Evolutionary conservation across 441 rosid species (phyloP).

Genomic region (Corymbia citriodora): DNA sequence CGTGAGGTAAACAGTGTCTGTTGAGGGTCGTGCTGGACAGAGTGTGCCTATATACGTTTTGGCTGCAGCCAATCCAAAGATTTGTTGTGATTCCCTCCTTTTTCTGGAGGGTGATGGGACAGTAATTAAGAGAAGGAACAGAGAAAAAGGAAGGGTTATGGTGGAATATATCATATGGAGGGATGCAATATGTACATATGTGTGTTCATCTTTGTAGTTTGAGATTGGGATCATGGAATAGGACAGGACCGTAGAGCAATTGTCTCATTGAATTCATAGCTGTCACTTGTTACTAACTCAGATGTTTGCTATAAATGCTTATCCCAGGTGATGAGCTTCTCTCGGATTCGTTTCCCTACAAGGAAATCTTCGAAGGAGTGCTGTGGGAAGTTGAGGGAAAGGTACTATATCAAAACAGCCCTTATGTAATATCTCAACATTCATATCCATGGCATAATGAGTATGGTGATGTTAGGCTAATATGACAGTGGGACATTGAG

Average conservation of each 20-base stretch:
- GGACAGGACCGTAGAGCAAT: neutral
- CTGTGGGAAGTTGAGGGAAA: slow-evolving; percentile 96
- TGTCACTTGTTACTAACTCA: neutral
- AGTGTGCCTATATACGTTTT: neutral
- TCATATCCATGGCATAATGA: neutral
- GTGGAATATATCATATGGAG: neutral
- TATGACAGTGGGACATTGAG: neutral
- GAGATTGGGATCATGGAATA: neutral
- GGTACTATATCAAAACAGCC: slow-evolving; percentile 19
- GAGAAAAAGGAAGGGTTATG: neutral
- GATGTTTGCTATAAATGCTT: neutral
- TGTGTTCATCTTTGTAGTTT: neutral
- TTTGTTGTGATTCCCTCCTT: neutral
- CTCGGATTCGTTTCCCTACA: slow-evolving; percentile 88
- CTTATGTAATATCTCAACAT: neutral
- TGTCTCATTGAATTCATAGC: neutral
- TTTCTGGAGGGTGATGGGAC: neutral
- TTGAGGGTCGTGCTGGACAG: neutral
- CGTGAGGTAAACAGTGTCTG: neutral
- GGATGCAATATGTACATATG: neutral
- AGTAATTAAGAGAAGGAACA: neutral
- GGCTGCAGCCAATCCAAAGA: neutral
- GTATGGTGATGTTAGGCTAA: neutral
- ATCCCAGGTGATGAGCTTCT: slow-evolving; percentile 90
- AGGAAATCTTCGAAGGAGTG: slow-evolving; percentile 64